phyloP scores from a whole-genome alignment of 2,329 filamentous ascomycete genomes.

The Fusarium clavum region DNA sequence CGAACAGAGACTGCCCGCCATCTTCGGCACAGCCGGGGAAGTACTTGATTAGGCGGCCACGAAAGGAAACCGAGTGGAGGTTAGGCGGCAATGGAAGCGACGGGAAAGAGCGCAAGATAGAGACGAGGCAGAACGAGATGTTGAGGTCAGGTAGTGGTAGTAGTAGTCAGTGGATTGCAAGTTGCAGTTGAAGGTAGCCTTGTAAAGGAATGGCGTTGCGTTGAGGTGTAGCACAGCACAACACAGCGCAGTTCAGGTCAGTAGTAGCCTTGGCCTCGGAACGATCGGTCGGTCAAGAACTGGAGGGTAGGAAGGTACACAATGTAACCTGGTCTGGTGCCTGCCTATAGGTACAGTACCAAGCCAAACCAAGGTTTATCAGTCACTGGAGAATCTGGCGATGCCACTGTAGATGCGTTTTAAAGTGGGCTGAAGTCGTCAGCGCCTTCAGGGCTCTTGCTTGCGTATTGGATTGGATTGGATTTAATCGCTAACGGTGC shows the following conservation, averaged over 20 bases:
- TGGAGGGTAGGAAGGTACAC: conserved; percentile 11
- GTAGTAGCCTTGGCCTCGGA: conserved; percentile 32
- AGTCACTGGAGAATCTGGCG: conserved; percentile 33
- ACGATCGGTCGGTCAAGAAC: conserved; percentile 46
- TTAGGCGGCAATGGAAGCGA: conserved; percentile 27
- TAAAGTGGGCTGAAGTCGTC: conserved; percentile 40
- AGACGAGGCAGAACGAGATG: conserved; percentile 2
- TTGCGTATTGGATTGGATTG: conserved; percentile 10
- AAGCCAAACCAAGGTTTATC: conserved; percentile 4
- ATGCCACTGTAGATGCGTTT: conserved; percentile 34
- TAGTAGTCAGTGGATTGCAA: conserved; percentile 16
- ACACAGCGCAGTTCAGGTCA: conserved; percentile 11
- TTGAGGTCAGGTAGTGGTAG: not conserved
- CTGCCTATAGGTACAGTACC: conserved; percentile 8
- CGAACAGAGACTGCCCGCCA: conserved; percentile 44
- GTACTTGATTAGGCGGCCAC: conserved; percentile 27
- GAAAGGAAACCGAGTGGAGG: conserved; percentile 15
- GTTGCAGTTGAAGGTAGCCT: conserved; percentile 21
- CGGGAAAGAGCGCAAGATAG: conserved; percentile 22
- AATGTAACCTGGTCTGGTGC: conserved; percentile 3
- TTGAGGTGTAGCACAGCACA: conserved; percentile 11
- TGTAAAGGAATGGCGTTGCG: conserved; percentile 22
- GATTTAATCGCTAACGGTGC: conserved; percentile 31
- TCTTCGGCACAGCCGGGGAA: conserved; percentile 47
- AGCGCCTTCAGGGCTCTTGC: conserved; percentile 27